Percentiles rank a stretch among this genome's conserved stretches.
Evolutionary conservation across 768 basidiomycete species (phyloP).

Genomic region (Amylocystis lapponica): DNA sequence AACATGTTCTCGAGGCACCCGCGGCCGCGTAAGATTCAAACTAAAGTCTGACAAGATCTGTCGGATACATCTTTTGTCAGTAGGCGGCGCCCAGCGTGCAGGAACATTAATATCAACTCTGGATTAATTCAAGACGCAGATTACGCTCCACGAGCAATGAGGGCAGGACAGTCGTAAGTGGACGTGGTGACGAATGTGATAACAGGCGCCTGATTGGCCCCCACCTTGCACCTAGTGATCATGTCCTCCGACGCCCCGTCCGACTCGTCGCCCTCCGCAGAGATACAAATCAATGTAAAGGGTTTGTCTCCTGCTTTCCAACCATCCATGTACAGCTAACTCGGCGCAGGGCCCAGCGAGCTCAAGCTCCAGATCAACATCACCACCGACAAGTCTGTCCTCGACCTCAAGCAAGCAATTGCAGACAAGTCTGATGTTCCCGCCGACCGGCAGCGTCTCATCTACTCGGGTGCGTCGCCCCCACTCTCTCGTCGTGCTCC

Average conservation of each 20-base stretch:
- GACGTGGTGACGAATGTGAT: no score
- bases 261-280: slow-evolving; percentile 13
- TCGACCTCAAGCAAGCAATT: slow-evolving; percentile 88
- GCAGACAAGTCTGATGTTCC: slow-evolving; percentile 80
- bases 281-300: slow-evolving; percentile 44
- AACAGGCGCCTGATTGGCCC: not conserved
- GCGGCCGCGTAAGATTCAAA: no score
- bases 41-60: no score
- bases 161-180: no score
- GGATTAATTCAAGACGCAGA: no score
- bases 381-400: slow-evolving; percentile 74
- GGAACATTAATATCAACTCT: no score
- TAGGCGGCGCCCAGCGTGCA: no score
- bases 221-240: not conserved
- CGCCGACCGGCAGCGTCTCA: slow-evolving; percentile 83
- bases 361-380: slow-evolving; percentile 89
- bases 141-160: no score
- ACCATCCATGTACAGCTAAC: not conserved
- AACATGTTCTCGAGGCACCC: no score
- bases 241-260: slow-evolving; percentile 4
- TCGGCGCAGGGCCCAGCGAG: slow-evolving; percentile 70
- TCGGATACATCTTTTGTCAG: no score
- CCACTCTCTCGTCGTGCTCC: not conserved
- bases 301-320: slow-evolving; percentile 32
- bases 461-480: slow-evolving; percentile 71